Percentiles rank a stretch among this genome's conserved stretches.
These are phyloP conservation scores for Salix arbutifolia DNA, from an alignment of 345 rosid species.

Conservation along the genomic window DNA sequence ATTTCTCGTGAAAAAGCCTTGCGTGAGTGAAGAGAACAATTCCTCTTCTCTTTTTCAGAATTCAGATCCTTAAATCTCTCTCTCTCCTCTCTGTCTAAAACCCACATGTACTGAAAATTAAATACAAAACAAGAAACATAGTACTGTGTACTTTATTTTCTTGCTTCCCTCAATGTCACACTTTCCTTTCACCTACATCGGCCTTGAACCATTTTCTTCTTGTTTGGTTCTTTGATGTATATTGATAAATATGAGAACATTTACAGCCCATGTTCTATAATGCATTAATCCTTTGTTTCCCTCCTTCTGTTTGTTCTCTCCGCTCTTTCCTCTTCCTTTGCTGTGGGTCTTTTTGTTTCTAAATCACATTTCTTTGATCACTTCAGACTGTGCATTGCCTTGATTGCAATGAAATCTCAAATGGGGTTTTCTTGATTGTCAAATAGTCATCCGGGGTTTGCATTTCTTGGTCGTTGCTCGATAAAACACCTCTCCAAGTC, in stretches of 20 bases:
- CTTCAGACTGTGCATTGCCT: slow-evolving; percentile 12
- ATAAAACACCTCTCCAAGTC: neutral
- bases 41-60: slow-evolving; percentile 16
- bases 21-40: slow-evolving; percentile 20
- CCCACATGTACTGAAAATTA: neutral
- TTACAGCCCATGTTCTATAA: slow-evolving; percentile 35
- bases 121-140: slow-evolving; percentile 14
- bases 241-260: slow-evolving; percentile 2
- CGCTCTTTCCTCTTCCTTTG: slow-evolving; percentile 15
- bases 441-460: slow-evolving; percentile 25
- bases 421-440: slow-evolving; percentile 24
- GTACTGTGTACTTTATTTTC: slow-evolving; percentile 11
- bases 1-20: slow-evolving; percentile 55
- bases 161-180: neutral
- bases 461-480: neutral
- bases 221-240: slow-evolving; percentile 29
- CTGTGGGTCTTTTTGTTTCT: slow-evolving; percentile 19
- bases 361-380: slow-evolving; percentile 11
- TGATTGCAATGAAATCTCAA: slow-evolving; percentile 18
- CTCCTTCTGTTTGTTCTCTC: slow-evolving; percentile 33
- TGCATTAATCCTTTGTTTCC: slow-evolving; percentile 11
- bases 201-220: slow-evolving; percentile 29
- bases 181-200: slow-evolving; percentile 4
- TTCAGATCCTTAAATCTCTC: slow-evolving; percentile 32
- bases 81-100: neutral